phyloP scores from a whole-genome alignment of 495 filamentous ascomycete genomes.

The Xylona heveae region DNA sequence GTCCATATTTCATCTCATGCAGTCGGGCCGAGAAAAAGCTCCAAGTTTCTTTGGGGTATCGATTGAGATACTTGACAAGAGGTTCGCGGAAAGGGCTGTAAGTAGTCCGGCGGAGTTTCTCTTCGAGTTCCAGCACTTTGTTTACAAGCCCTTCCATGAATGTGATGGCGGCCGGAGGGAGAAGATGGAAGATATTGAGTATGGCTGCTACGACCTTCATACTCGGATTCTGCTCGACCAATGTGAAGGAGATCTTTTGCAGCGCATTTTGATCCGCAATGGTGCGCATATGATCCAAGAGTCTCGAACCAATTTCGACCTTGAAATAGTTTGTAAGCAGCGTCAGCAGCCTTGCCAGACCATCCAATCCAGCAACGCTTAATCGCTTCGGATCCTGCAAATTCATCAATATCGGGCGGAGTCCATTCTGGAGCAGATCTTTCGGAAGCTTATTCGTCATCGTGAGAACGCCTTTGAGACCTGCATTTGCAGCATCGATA shows the following conservation, averaged over 20 bases:
- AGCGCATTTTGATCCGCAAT: conserved; percentile 63
- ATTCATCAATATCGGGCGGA: conserved; percentile 87
- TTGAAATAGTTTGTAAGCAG: conserved; percentile 97
- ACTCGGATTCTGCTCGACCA: conserved; percentile 73
- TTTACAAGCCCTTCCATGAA: conserved; percentile 83
- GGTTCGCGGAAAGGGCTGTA: conserved; percentile 83
- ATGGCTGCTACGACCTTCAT: conserved; percentile 89
- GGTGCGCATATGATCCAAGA: conserved; percentile 79
- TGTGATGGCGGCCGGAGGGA: conserved; percentile 68
- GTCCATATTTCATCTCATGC: conserved; percentile 64
- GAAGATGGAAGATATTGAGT: conserved; percentile 87
- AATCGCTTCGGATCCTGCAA: conserved; percentile 83
- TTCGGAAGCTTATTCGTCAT: conserved; percentile 86
- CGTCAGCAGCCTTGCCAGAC: conserved; percentile 68
- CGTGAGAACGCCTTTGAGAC: conserved; percentile 61
- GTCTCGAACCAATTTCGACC: conserved; percentile 79
- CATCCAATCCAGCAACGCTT: conserved; percentile 75
- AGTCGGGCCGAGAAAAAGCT: conserved; percentile 51
- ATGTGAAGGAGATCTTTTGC: conserved; percentile 79
- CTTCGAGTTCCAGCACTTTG: conserved; percentile 72
- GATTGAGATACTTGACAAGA: conserved; percentile 83
- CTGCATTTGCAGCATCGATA: conserved; percentile 82
- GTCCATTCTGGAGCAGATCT: conserved; percentile 80
- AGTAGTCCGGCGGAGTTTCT: conserved; percentile 69
- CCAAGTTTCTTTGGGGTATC: conserved; percentile 78